Percentiles rank a stretch among this genome's conserved stretches.
These are phyloP conservation scores for Solanum sejunctum DNA, from an alignment of 257 asterid species.

Conservation along the genomic window DNA sequence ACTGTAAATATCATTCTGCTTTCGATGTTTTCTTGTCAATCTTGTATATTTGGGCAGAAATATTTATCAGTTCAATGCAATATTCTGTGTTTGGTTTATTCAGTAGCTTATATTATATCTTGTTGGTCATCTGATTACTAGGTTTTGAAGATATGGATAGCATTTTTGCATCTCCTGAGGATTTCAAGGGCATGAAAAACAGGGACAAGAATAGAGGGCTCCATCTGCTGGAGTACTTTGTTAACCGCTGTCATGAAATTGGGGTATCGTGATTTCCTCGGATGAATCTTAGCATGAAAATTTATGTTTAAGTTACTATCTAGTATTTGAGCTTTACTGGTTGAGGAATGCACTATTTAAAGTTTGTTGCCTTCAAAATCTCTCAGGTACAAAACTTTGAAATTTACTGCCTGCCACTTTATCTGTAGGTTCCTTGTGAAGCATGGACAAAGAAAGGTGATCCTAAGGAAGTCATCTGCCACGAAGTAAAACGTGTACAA, in stretches of 20 bases:
- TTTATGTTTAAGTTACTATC: neutral
- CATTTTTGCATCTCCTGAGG: conserved; percentile 61
- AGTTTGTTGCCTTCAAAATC: neutral
- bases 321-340: neutral
- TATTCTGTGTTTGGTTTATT: neutral
- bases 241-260: conserved; percentile 60
- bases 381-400: neutral
- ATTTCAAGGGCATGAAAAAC: conserved; percentile 42
- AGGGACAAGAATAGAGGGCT: conserved; percentile 52
- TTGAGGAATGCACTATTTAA: neutral
- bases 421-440: conserved; percentile 66
- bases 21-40: neutral
- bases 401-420: neutral
- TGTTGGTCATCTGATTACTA: conserved; percentile 5
- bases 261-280: conserved; percentile 37
- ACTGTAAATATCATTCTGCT: neutral
- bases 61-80: neutral
- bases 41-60: neutral
- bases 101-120: neutral
- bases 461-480: conserved; percentile 69
- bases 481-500: conserved; percentile 46
- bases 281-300: neutral
- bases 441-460: conserved; percentile 79
- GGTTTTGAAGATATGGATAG: conserved; percentile 84
- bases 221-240: conserved; percentile 80